Percentiles rank a stretch among this genome's conserved stretches.
Conservation (phyloP, 306 rosid species). For the Vicia sativa region DNA sequence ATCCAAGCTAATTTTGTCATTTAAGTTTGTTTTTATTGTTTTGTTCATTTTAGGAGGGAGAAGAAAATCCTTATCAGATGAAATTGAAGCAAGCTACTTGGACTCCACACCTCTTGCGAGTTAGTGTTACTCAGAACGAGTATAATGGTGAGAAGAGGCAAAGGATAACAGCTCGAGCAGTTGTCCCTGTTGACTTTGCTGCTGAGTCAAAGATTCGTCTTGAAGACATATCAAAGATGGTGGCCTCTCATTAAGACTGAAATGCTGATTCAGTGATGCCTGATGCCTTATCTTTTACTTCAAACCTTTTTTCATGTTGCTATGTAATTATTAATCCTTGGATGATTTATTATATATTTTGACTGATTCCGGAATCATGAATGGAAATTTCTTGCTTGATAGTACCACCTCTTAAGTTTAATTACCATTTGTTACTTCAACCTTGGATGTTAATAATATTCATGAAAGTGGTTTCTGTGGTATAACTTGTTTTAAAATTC, state of each 20-base stretch:
- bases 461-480: neutral
- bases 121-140: slow-evolving; percentile 81
- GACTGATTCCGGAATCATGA: slow-evolving; percentile 24
- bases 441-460: neutral
- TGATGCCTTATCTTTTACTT: slow-evolving; percentile 9
- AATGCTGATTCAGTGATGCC: slow-evolving; percentile 10
- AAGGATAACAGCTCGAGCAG: slow-evolving; percentile 71
- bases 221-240: slow-evolving; percentile 80
- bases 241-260: slow-evolving; percentile 39
- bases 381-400: slow-evolving; percentile 4
- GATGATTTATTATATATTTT: slow-evolving; percentile 29
- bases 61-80: slow-evolving; percentile 52
- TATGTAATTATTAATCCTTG: slow-evolving; percentile 41
- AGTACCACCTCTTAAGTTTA: neutral
- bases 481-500: neutral
- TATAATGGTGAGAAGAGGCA: slow-evolving; percentile 83
- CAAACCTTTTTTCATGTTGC: neutral
- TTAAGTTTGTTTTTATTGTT: slow-evolving; percentile 5
- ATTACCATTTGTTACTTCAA: neutral
- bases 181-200: slow-evolving; percentile 82
- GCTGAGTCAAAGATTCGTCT: slow-evolving; percentile 73
- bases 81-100: slow-evolving; percentile 82
- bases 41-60: slow-evolving; percentile 53
- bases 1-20: neutral
- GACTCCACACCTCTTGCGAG: slow-evolving; percentile 79